Evolutionary conservation across 78 protist species (phyloP), one percentile per base, ranked within the genome.

Genomic region (Dictyostelium capitatum): DNA sequence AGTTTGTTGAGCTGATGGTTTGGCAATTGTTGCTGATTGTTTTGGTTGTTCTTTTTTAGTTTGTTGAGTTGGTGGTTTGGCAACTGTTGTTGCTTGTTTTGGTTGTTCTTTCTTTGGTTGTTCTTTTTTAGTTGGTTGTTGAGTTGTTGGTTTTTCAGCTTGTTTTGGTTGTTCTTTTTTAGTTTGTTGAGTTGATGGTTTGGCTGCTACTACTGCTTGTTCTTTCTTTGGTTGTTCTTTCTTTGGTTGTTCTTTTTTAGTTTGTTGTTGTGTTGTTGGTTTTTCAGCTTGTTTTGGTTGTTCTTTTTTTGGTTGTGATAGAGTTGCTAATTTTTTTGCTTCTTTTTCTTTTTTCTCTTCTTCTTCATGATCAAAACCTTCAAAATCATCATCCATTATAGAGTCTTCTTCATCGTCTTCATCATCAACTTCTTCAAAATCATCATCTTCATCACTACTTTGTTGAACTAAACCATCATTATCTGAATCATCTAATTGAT

Each of bases 341-440:
- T 73, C 41, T 47, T 73, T n/a, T n/a, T 50, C 25, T 41, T 23
- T 37, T 41, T 11, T 20, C 8, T 32, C 51, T 4, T 32, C 59
- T 46, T 67, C 23, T 12, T 79, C 83, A 56, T 79, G 70, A 56
- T 79, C 72, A 56, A 54, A 79, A n/a, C 83, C 83, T 54, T 79
- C 70, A 11, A 48, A 51, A 67, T 67, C 75, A 23, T 64, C 73
- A 8, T 46, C 37, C 37, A 73, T 73, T 10, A 46, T 15, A 73
- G 20, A n/a, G 20, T 46, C 79, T 20, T 70, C 57, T 30, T 67
- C 75, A 32, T 67, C 25, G 4, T 32, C 75, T 32, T 67, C 75
- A 32, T 7, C 23, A 70, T 70, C 74, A 19, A 30, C 7, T 12
- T 67, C 75, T 11, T 25, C 48, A 30, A 23, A 20, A 37, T 19